Base-by-base conservation (phyloP, 495 filamentous ascomycete genomes). In the Pyronema omphalodes region DNA sequence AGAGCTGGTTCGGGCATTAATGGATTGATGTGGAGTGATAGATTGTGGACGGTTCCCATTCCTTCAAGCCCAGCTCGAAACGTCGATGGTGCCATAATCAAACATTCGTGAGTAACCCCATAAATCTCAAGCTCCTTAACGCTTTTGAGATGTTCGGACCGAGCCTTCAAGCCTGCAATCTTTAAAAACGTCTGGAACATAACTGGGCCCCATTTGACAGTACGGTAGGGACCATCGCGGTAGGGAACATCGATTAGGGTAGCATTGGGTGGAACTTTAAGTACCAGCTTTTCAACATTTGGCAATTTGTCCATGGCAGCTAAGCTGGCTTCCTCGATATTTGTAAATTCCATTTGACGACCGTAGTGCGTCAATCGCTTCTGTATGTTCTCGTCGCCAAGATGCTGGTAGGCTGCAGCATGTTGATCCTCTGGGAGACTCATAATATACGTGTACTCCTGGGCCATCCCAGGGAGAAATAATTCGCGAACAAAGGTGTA, bases 401-500 rank as follows among this genome's bases (percentile, higher is more conserved):
- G 47, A 11, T 17, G 19, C 23, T 34, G 12, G 29, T 50, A 50
- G 19, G 6, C 47, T 34, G 8, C 7, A 7, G 34, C 47, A 9
- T 17, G 11, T 17, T 8, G 9, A 2, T 36, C 18, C 1, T 50
- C 47, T 8, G 18, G 47, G 3, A 50, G 29, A 34, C 12, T 15
- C 29, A 15, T 12, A 4, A 50, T 50, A 11, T 50, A 50, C 1
- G 19, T 8, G 17, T 50, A 50, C 47, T 50, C 29, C 47, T 50
- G 47, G 6, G 11, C 12, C 19, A 50, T 12, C 3, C 8, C 12
- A 4, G 8, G 19, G 1, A 34, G 47, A 5, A 36, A 35, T 9
- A 12, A 7, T 12, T 50, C 47, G 47, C 47, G 47, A 23, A 23
- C 15, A 14, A 61, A 49, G 6, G 29, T 19, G 29, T 60, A 61